Conservation (phyloP, 2,329 filamentous ascomycete genomes). For the Fusarium verrucosum region DNA sequence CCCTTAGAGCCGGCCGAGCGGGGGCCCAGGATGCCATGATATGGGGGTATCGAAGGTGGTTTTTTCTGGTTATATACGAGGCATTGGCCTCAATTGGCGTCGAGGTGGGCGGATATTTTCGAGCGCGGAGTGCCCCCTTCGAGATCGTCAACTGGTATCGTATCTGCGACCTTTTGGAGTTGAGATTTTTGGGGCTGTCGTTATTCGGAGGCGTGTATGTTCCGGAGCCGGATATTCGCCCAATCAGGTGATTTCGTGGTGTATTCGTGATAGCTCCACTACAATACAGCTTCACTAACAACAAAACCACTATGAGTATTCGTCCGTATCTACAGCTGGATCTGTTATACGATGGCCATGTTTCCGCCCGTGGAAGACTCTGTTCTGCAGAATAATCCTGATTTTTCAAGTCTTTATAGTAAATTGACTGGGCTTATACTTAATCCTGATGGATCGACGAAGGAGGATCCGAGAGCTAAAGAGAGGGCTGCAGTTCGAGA, state of each 20-base stretch:
- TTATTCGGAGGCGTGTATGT: slow-evolving; percentile 38
- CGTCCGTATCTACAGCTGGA: not conserved
- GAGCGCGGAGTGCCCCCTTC: slow-evolving; percentile 29
- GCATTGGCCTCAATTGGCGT: slow-evolving; percentile 41
- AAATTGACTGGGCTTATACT: slow-evolving; percentile 64
- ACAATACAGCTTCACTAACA: slow-evolving; percentile 13
- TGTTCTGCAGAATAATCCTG: slow-evolving; percentile 65
- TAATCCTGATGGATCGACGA: slow-evolving; percentile 67
- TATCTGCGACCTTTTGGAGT: slow-evolving; percentile 13
- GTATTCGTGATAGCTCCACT: slow-evolving; percentile 42
- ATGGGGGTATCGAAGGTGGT: not conserved
- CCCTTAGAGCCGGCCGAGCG: slow-evolving; percentile 33
- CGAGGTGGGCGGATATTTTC: slow-evolving; percentile 4
- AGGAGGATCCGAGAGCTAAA: slow-evolving; percentile 58
- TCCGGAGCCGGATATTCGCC: slow-evolving; percentile 38
- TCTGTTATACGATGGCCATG: slow-evolving; percentile 52
- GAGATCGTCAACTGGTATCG: slow-evolving; percentile 29
- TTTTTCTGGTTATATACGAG: slow-evolving; percentile 24
- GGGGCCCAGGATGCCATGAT: slow-evolving; percentile 40
- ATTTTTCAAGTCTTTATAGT: slow-evolving; percentile 67
- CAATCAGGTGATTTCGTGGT: slow-evolving; percentile 51
- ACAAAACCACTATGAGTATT: slow-evolving; percentile 5
- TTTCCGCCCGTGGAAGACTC: slow-evolving; percentile 66
- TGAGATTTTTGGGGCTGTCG: slow-evolving; percentile 41
- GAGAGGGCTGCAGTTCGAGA: slow-evolving; percentile 60